These are phyloP conservation scores for Cladophialophora immunda DNA, from an alignment of 2,329 filamentous ascomycete species.

Conservation along the genomic window DNA sequence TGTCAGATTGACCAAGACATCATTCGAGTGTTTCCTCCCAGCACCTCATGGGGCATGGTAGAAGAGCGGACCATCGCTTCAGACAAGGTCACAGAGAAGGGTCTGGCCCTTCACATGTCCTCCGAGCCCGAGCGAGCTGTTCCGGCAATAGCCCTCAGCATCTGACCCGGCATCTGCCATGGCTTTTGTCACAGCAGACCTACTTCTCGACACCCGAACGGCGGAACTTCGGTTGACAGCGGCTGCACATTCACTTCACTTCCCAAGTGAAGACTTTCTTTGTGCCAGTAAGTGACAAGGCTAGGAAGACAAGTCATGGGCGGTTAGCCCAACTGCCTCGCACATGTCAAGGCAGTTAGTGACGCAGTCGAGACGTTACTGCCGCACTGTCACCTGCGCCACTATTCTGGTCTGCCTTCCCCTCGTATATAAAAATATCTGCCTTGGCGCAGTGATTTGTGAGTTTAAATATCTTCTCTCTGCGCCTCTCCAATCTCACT, in stretches of 20 bases:
- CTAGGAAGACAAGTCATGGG: not conserved
- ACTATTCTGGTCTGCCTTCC: not conserved
- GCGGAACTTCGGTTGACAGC: not conserved
- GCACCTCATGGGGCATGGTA: not conserved
- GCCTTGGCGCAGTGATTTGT: constrained; percentile 9
- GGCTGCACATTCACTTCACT: not conserved
- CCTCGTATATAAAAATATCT: constrained; percentile 17
- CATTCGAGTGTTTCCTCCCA: not conserved
- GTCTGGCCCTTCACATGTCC: not conserved
- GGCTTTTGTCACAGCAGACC: not conserved
- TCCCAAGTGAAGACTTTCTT: not conserved
- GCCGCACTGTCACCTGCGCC: constrained; percentile 12
- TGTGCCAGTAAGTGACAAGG: not conserved
- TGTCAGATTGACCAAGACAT: not conserved
- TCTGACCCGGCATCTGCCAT: not conserved
- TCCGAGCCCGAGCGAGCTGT: not conserved
- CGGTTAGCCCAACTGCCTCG: not conserved
- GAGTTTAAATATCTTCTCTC: constrained; percentile 6
- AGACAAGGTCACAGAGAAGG: not conserved
- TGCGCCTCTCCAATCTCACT: constrained; percentile 1
- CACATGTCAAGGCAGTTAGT: constrained; percentile 10
- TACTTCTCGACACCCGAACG: not conserved
- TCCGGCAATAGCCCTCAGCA: not conserved
- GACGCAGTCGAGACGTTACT: constrained; percentile 13
- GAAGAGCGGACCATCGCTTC: not conserved